phyloP scores from a whole-genome alignment of 2,329 filamentous ascomycete species.

The Colletotrichum higginsianum region DNA sequence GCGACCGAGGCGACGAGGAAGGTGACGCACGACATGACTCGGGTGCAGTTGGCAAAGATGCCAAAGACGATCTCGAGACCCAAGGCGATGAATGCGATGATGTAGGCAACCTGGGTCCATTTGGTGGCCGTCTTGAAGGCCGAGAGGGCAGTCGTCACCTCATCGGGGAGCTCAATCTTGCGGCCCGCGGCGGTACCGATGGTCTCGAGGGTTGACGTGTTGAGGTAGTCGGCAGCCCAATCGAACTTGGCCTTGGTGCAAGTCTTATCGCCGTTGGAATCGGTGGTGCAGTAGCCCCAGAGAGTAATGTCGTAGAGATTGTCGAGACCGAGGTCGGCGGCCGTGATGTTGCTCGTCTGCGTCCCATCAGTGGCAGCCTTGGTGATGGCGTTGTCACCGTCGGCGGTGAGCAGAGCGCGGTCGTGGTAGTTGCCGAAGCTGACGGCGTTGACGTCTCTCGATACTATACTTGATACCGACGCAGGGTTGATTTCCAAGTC shows the following conservation, averaged over 20 bases:
- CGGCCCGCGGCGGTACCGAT: slow-evolving; percentile 64
- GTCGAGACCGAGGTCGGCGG: slow-evolving; percentile 72
- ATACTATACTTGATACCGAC: slow-evolving; percentile 45
- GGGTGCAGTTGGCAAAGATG: slow-evolving; percentile 86
- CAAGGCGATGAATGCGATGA: slow-evolving; percentile 80
- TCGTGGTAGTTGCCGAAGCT: slow-evolving; percentile 56
- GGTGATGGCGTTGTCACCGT: slow-evolving; percentile 44
- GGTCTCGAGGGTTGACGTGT: slow-evolving; percentile 72
- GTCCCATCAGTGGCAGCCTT: slow-evolving; percentile 47
- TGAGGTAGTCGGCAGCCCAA: slow-evolving; percentile 83
- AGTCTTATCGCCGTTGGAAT: slow-evolving; percentile 67
- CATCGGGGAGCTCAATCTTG: slow-evolving; percentile 76
- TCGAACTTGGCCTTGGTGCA: slow-evolving; percentile 82
- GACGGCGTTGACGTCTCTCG: slow-evolving; percentile 44
- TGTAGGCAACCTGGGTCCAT: slow-evolving; percentile 88
- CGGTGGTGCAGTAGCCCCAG: slow-evolving; percentile 87
- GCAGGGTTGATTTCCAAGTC: slow-evolving; percentile 69
- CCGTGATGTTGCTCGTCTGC: slow-evolving; percentile 66
- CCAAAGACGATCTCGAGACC: slow-evolving; percentile 82
- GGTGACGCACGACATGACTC: slow-evolving; percentile 85
- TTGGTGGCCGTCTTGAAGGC: slow-evolving; percentile 81
- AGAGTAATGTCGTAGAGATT: slow-evolving; percentile 87
- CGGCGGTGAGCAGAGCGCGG: slow-evolving; percentile 51
- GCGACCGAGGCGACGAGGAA: slow-evolving; percentile 81
- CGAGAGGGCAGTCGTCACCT: slow-evolving; percentile 77